A percentile compares a stretch with the other conserved stretches of the same genome.
Evolutionary conservation across 2,329 filamentous ascomycete genomes (phyloP).

Genomic region (Pseudohalonectria lignicola): DNA sequence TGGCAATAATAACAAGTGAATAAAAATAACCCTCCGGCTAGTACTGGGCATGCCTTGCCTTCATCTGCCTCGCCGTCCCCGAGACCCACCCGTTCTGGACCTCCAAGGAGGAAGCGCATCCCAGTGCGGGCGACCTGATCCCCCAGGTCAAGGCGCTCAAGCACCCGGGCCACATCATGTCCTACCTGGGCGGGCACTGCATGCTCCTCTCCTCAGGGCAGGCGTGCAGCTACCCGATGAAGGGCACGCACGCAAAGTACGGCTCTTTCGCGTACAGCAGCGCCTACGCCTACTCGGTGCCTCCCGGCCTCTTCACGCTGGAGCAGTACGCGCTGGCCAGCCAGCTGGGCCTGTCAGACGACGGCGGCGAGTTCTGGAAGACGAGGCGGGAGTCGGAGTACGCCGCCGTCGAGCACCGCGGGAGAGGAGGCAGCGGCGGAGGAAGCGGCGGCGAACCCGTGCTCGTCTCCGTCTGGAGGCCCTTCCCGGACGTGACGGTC

Average conservation of each 20-base stretch:
- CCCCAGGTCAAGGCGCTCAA: conserved; percentile 48
- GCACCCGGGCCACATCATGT: conserved; percentile 43
- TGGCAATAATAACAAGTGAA: too few relatives aligned
- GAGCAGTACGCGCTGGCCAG: conserved; percentile 69
- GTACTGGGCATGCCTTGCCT: conserved; percentile 73
- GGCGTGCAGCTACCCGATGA: conserved; percentile 73
- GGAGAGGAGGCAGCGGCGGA: conserved; percentile 16
- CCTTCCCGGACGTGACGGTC: conserved; percentile 57
- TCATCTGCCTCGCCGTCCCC: conserved; percentile 62
- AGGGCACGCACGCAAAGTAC: conserved; percentile 73
- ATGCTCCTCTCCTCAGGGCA: conserved; percentile 69
- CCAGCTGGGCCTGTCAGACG: conserved; percentile 65
- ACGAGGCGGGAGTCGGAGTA: conserved; percentile 58
- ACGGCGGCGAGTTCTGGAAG: conserved; percentile 71
- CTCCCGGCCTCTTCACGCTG: conserved; percentile 63
- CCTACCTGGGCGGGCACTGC: conserved; percentile 60
- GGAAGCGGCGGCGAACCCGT: conserved; percentile 29
- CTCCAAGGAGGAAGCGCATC: conserved; percentile 50
- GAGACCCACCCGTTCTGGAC: conserved; percentile 67
- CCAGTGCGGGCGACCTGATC: conserved; percentile 35
- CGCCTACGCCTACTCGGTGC: conserved; percentile 66
- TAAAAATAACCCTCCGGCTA: conserved; percentile 22
- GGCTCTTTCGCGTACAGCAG: conserved; percentile 70
- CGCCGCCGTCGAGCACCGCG: conserved; percentile 46
- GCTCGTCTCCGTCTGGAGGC: conserved; percentile 59